phyloP scores from a whole-genome alignment of 805 yeast genomes.

The Candida nemodendra region DNA sequence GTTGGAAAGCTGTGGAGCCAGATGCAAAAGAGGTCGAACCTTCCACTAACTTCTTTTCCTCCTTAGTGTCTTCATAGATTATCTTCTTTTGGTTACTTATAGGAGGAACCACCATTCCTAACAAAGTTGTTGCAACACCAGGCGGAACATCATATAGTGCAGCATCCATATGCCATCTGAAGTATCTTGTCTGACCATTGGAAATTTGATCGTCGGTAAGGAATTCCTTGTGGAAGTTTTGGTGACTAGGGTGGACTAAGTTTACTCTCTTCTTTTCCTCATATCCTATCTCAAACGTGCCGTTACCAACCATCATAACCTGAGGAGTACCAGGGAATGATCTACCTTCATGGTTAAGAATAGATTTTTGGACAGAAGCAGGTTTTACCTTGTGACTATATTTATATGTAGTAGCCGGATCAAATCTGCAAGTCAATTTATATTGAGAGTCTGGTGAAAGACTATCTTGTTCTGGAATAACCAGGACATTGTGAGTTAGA shows the following conservation, averaged over 20 bases:
- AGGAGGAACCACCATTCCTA: conserved; percentile 79
- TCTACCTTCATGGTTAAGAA: conserved; percentile 72
- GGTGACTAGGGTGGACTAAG: conserved; percentile 80
- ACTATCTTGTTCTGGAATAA: conserved; percentile 67
- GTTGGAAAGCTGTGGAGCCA: conserved; percentile 73
- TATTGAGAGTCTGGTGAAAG: conserved; percentile 73
- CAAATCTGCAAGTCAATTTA: conserved; percentile 69
- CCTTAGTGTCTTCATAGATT: conserved; percentile 62
- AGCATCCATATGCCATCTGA: conserved; percentile 90
- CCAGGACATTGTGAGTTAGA: conserved; percentile 65
- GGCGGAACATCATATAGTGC: conserved; percentile 83
- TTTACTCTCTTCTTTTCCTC: conserved; percentile 43
- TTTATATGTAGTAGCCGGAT: conserved; percentile 61
- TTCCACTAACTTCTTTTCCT: conserved; percentile 61
- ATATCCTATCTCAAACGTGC: conserved; percentile 46
- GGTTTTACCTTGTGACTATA: conserved; percentile 81
- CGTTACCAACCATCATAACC: conserved; percentile 86
- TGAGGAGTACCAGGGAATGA: conserved; percentile 81
- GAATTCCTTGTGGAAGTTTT: conserved; percentile 66
- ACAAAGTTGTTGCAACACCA: conserved; percentile 76
- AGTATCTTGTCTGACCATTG: conserved; percentile 67
- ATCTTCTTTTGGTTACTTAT: conserved; percentile 56
- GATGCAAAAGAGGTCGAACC: conserved; percentile 87
- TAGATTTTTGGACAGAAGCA: conserved; percentile 59
- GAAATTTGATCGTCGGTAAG: conserved; percentile 60